phyloP scores from a whole-genome alignment of 805 yeast species.

The Wilhelminamyces savonicus region DNA sequence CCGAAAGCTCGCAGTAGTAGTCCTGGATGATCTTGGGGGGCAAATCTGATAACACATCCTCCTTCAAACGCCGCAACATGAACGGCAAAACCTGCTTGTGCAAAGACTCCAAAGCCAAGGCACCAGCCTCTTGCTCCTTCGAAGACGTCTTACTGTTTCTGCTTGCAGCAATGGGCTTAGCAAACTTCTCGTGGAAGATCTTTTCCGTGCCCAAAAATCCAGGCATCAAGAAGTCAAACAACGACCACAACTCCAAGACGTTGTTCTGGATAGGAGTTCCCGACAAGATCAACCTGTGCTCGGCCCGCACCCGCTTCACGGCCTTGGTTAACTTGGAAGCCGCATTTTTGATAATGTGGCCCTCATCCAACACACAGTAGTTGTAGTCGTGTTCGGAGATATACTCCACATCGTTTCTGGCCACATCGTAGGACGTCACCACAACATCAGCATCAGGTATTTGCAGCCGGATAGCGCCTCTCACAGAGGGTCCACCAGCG shows the following conservation, averaged over 20 bases:
- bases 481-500: constrained; percentile 83
- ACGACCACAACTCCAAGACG: constrained; percentile 94
- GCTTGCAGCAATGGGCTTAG: constrained; percentile 96
- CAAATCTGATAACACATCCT: constrained; percentile 89
- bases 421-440: constrained; percentile 93
- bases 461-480: constrained; percentile 50
- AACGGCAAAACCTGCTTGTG: constrained; percentile 97
- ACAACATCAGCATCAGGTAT: constrained; percentile 69
- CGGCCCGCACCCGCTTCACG: constrained; percentile 76
- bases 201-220: constrained; percentile 96
- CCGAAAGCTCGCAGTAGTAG: constrained; percentile 93
- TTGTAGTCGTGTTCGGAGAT: constrained; percentile 64
- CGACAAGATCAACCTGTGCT: constrained; percentile 83
- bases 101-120: constrained; percentile 88
- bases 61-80: constrained; percentile 91
- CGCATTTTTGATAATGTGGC: constrained; percentile 93
- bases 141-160: constrained; percentile 82
- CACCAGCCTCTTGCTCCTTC: constrained; percentile 95
- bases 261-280: constrained; percentile 99
- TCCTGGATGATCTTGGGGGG: constrained; percentile 99
- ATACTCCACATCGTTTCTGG: constrained; percentile 79
- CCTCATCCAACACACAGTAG: constrained; percentile 95
- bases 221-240: constrained; percentile 97
- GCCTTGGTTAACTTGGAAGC: constrained; percentile 82
- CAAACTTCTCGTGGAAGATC: constrained; percentile 87